These are phyloP conservation scores for Suillus hirtellus DNA, from an alignment of 768 basidiomycete genomes.

Conservation along the genomic window DNA sequence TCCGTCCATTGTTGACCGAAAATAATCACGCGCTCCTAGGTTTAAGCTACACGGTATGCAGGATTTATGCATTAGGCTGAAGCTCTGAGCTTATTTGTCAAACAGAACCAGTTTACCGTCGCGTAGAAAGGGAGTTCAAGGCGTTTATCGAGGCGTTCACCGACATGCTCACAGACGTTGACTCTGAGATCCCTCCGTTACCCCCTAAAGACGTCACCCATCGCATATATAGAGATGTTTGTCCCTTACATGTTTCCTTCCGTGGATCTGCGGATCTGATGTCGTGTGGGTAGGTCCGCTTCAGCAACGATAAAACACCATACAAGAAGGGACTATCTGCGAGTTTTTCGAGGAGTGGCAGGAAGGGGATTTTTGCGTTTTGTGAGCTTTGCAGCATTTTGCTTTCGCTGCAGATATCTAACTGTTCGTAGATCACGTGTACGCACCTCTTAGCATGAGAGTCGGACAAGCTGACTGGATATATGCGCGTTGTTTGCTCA, in stretches of 20 bases:
- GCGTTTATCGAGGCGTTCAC: conserved; percentile 77
- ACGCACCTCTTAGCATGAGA: not conserved
- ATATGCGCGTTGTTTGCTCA: not conserved
- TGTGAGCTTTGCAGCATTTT: conserved; percentile 51
- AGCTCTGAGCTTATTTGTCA: not conserved
- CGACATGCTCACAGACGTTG: conserved; percentile 62
- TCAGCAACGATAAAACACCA: conserved; percentile 94
- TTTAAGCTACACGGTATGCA: conserved; percentile 74
- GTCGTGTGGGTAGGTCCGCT: conserved; percentile 58
- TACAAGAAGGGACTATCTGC: conserved; percentile 86
- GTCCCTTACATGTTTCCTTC: not conserved
- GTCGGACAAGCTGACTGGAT: not conserved
- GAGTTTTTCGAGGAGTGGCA: conserved; percentile 83
- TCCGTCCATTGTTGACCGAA: not conserved
- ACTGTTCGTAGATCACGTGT: conserved; percentile 4
- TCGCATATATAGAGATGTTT: conserved; percentile 8
- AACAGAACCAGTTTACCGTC: conserved; percentile 33
- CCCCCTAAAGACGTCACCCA: conserved; percentile 92
- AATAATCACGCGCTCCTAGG: conserved; percentile 42
- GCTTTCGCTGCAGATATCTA: not conserved
- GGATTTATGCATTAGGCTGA: not conserved
- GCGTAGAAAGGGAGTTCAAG: conserved; percentile 88
- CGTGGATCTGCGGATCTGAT: not conserved
- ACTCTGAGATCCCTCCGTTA: conserved; percentile 81
- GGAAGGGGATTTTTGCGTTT: conserved; percentile 86